These are phyloP conservation scores for Calonectria pauciramosa DNA, from an alignment of 2,329 filamentous ascomycete genomes.

Conservation along the genomic window DNA sequence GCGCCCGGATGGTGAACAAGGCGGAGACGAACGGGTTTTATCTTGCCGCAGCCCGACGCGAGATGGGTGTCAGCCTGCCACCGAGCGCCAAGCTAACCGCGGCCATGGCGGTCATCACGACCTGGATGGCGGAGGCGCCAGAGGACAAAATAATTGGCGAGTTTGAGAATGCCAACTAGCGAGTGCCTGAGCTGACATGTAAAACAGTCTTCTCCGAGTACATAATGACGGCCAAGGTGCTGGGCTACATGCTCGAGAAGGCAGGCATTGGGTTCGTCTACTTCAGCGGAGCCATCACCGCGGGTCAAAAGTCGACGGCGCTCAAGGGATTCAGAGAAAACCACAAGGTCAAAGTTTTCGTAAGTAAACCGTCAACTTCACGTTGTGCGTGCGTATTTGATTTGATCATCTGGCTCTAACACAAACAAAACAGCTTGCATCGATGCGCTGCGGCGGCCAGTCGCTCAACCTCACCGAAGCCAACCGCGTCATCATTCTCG, in stretches of 20 bases:
- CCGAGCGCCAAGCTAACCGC: conserved; percentile 51
- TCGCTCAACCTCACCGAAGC: conserved; percentile 58
- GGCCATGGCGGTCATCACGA: conserved; percentile 47
- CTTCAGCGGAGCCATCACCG: conserved; percentile 47
- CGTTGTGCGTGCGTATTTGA: too few relatives aligned
- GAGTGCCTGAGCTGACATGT: background rate
- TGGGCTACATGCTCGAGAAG: conserved; percentile 53
- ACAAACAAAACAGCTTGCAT: conserved; percentile 46
- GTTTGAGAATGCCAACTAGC: background rate
- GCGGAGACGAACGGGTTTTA: conserved; percentile 39
- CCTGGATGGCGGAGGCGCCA: conserved; percentile 49
- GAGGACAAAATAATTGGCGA: conserved; percentile 57
- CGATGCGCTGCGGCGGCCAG: conserved; percentile 52
- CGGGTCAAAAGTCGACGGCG: conserved; percentile 28
- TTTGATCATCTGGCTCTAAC: background rate
- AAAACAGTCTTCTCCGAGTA: conserved; percentile 54
- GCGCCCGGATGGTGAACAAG: conserved; percentile 20
- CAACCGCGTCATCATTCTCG: conserved; percentile 68
- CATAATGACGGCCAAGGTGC: conserved; percentile 46
- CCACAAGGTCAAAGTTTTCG: conserved; percentile 48
- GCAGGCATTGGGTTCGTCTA: conserved; percentile 54
- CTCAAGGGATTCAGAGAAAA: conserved; percentile 42
- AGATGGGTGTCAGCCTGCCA: conserved; percentile 11
- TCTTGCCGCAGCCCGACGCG: conserved; percentile 24
- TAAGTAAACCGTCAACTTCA: conserved; percentile 39